A percentile compares a stretch with the other conserved stretches of the same genome.
These are phyloP conservation scores for Nectriaceae sp. DNA, from an alignment of 2,329 filamentous ascomycete species.

Conservation along the genomic window DNA sequence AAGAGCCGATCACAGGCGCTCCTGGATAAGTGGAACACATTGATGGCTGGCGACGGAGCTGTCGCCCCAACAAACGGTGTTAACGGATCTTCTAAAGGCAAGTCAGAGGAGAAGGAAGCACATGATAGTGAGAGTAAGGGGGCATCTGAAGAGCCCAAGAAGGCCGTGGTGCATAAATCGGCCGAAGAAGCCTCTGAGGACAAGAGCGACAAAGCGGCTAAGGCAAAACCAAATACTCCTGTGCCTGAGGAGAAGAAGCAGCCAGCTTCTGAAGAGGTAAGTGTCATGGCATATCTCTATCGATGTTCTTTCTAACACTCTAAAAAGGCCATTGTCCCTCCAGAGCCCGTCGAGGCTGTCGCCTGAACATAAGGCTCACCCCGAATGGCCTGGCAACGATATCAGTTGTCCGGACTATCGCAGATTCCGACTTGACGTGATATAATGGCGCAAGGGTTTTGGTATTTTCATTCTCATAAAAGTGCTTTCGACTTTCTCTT, in stretches of 20 bases:
- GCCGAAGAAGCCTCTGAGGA: slow-evolving; percentile 6
- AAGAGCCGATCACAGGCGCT: slow-evolving; percentile 79
- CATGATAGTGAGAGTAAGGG: slow-evolving; percentile 45
- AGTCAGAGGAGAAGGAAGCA: slow-evolving; percentile 43
- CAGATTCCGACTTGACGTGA: neutral
- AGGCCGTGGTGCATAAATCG: slow-evolving; percentile 31
- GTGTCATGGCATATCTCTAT: slow-evolving; percentile 1
- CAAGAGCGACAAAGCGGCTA: slow-evolving; percentile 22
- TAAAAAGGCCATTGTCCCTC: slow-evolving; percentile 27
- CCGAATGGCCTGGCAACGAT: neutral
- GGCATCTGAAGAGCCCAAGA: slow-evolving; percentile 40
- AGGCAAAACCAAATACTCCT: slow-evolving; percentile 16
- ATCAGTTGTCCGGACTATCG: neutral
- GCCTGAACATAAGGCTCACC: slow-evolving; percentile 26
- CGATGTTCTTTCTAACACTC: slow-evolving; percentile 13
- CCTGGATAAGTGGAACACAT: slow-evolving; percentile 86
- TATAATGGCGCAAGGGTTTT: slow-evolving; percentile 31
- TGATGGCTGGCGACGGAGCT: slow-evolving; percentile 63
- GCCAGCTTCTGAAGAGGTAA: slow-evolving; percentile 38
- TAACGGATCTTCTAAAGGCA: slow-evolving; percentile 44
- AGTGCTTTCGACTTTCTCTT: slow-evolving; percentile 25
- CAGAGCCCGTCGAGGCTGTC: slow-evolving; percentile 39
- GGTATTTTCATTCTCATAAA: slow-evolving; percentile 26
- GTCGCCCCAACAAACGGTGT: slow-evolving; percentile 46
- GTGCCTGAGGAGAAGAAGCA: slow-evolving; percentile 23